Evolutionary conservation across 768 basidiomycete species (phyloP).

Genomic region (Tulasnella sp.): DNA sequence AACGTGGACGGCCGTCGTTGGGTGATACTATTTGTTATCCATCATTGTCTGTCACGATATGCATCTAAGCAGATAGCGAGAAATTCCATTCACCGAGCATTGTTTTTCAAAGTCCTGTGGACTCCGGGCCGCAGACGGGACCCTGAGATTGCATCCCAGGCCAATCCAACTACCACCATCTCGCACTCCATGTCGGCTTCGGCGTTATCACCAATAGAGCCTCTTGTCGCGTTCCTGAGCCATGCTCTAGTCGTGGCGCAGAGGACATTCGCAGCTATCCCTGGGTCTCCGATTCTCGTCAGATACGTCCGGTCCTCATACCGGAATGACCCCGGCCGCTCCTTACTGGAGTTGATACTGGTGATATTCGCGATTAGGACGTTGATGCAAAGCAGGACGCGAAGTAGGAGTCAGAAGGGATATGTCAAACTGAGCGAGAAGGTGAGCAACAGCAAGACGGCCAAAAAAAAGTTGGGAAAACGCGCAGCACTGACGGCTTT

Average conservation of each 20-base stretch:
- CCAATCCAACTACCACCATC: too few relatives aligned
- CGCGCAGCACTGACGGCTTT: background rate
- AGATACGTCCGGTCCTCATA: constrained; percentile 93
- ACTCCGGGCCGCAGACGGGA: too few relatives aligned
- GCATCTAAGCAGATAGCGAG: too few relatives aligned
- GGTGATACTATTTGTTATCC: too few relatives aligned
- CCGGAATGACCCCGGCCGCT: constrained; percentile 90
- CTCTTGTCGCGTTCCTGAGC: constrained; percentile 56
- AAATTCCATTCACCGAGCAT: too few relatives aligned
- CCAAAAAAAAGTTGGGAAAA: background rate
- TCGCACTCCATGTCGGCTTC: too few relatives aligned
- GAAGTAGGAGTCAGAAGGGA: constrained; percentile 70
- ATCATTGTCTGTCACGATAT: too few relatives aligned
- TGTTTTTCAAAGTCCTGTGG: too few relatives aligned
- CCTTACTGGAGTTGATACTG: constrained; percentile 80
- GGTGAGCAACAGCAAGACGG: constrained; percentile 35
- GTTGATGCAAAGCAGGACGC: constrained; percentile 78
- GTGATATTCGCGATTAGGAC: constrained; percentile 83
- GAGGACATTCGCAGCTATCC: constrained; percentile 59
- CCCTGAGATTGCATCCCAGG: too few relatives aligned
- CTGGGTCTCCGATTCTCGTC: constrained; percentile 71
- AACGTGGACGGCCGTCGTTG: too few relatives aligned
- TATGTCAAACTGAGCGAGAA: constrained; percentile 88
- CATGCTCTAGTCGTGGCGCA: constrained; percentile 49
- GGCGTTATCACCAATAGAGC: constrained; percentile 32